Base-by-base conservation (phyloP, 2,329 filamentous ascomycete genomes). In the Fusarium musae region DNA sequence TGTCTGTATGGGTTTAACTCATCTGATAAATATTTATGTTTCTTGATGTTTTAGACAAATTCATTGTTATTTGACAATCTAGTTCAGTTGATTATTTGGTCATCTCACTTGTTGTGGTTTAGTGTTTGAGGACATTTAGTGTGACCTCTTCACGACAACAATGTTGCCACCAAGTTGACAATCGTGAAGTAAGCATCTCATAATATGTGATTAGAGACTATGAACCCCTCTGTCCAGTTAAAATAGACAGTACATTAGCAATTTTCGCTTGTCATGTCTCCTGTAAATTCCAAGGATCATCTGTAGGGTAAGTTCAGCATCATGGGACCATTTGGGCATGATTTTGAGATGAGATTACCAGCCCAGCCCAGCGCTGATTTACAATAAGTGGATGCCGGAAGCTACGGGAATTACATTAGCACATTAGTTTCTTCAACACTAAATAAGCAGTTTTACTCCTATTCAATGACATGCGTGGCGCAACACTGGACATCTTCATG, bases 321-420 rank as follows among this genome's bases (percentile, higher is more conserved):
- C 39, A 69, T 63, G 57, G 58, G 54, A 44, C 64, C 57, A 68
- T 40, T 32, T 59, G 49, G 66, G 43, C 67, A 56, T 71, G 26
- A 53, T 49, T 63, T 47, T 66, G 30, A 70, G 65, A 62, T 47
- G 57, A 72, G 70, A 66, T 54, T 71, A 36, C 61, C 52, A 60
- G 70, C 49, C 58, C 53, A 60, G 70, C 36, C 23, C n/a, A 42
- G 49, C n/a, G 56, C 54, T 64, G 47, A 66, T 72, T 73, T 47
- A 54, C 34, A 54, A 61, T 61, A 57, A 71, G 71, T 74, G 71
- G 65, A 65, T 65, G 63, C 63, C 71, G 71, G 71, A 74, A 72
- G 67, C 63, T 59, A 37, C 71, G 66, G 71, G 70, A 44, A 58
- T 50, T 50, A 26, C 40, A 58, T 58, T 58, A 58, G 56, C 39